Conservation (phyloP, 2,329 filamentous ascomycete species). For the Xylariaceae sp. region DNA sequence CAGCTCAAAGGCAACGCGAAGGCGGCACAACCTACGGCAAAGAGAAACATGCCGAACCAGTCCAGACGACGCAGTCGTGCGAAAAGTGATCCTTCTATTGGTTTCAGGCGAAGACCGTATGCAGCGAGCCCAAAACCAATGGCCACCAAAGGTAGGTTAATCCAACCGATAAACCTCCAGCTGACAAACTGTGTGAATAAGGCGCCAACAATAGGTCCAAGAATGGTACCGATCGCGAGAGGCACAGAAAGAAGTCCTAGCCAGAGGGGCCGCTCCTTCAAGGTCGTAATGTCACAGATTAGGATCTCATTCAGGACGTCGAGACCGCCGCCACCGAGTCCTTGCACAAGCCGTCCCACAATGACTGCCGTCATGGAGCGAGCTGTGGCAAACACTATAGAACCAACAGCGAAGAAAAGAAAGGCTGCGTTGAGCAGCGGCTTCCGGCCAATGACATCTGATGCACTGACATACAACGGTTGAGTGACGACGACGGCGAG, state of each 20-base stretch:
- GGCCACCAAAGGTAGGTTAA: slow-evolving; percentile 29
- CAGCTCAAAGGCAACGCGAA: slow-evolving; percentile 34
- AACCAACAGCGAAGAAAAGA: slow-evolving; percentile 36
- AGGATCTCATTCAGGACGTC: slow-evolving; percentile 32
- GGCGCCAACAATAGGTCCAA: slow-evolving; percentile 31
- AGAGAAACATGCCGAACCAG: slow-evolving; percentile 31
- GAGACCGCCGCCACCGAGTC: slow-evolving; percentile 32
- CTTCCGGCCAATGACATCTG: slow-evolving; percentile 34
- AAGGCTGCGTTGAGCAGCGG: slow-evolving; percentile 28
- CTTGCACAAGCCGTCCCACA: slow-evolving; percentile 28
- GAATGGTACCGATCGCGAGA: slow-evolving; percentile 27
- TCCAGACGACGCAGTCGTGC: slow-evolving; percentile 28
- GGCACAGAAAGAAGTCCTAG: slow-evolving; percentile 27
- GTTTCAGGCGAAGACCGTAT: slow-evolving; percentile 21
- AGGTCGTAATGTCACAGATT: slow-evolving; percentile 34
- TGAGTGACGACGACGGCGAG: slow-evolving; percentile 26
- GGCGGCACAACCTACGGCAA: slow-evolving; percentile 22
- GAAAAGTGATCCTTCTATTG: slow-evolving; percentile 15
- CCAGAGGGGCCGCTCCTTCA: slow-evolving; percentile 31
- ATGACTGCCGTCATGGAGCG: slow-evolving; percentile 26
- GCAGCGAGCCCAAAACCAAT: slow-evolving; percentile 14
- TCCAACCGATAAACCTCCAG: slow-evolving; percentile 34
- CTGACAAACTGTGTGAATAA: slow-evolving; percentile 24
- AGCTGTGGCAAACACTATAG: slow-evolving; percentile 30
- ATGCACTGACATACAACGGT: slow-evolving; percentile 28